phyloP scores from a whole-genome alignment of 2,329 filamentous ascomycete genomes.

The Trichoderma pleuroti region DNA sequence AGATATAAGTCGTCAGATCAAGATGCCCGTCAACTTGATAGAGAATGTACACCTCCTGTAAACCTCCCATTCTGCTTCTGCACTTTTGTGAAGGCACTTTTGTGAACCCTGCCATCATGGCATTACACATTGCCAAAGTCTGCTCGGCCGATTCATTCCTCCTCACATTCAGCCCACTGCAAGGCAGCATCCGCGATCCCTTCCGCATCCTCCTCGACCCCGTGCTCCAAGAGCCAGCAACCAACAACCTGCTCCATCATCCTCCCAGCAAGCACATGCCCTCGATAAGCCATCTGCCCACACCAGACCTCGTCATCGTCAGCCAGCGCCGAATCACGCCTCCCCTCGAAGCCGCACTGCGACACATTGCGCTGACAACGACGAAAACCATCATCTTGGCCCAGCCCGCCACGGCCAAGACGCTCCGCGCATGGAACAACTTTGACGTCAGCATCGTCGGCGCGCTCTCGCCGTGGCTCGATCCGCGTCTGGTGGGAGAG shows the following conservation, averaged over 20 bases:
- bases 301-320: constrained; percentile 45
- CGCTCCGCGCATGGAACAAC: constrained; percentile 65
- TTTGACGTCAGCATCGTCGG: constrained; percentile 53
- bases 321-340: constrained; percentile 57
- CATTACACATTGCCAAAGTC: constrained; percentile 59
- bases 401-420: constrained; percentile 60
- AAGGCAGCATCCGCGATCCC: constrained; percentile 33
- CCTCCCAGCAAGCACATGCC: constrained; percentile 48
- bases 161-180: constrained; percentile 56
- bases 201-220: constrained; percentile 71
- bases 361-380: constrained; percentile 53
- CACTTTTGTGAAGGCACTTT: too few relatives aligned
- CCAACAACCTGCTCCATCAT: constrained; percentile 40
- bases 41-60: not conserved
- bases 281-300: constrained; percentile 43
- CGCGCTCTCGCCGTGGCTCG: constrained; percentile 46
- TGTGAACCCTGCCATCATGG: constrained; percentile 43
- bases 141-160: constrained; percentile 65
- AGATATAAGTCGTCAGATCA: not conserved
- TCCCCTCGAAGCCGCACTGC: constrained; percentile 66
- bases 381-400: constrained; percentile 62
- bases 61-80: not conserved
- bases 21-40: not conserved
- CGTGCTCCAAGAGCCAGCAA: constrained; percentile 61
- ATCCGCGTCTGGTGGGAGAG: constrained; percentile 34